Evolutionary conservation across 495 filamentous ascomycete genomes (phyloP), one percentile per base, ranked within the genome.

Genomic region (Penicillium parvum): DNA sequence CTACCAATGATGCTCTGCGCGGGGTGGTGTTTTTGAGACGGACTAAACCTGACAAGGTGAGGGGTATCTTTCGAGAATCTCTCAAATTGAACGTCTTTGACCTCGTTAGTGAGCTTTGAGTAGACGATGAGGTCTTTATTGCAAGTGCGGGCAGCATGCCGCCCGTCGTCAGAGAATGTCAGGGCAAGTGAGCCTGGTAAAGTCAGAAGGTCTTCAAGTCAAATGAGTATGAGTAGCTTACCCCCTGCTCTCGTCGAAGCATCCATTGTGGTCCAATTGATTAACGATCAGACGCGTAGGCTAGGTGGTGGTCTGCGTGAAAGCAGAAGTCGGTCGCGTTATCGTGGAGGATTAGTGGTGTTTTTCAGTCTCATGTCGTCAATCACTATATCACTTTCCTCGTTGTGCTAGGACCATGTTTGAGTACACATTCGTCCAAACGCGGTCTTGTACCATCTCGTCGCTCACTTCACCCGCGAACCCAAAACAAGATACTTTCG

Each of bases 51-150:
- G 7, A 73, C 23, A 21, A 57, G 59, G 41, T 61, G 71, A 11
- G 56, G 37, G 1, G 30, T 34, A 21, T 37, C 63, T 18, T 69
- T 66, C 45, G 65, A 66, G 23, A 59, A 37, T 37, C 55, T 65
- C 44, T 61, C 49, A 14, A 63, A 43, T 15, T 70, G 60, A 14
- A 65, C 47, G 29, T 68, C 58, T 44, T 59, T 55, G 42, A 57
- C 55, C 6, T 64, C 60, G 11, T 66, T 49, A 34, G 57, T 47
- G 21, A 55, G 49, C 33, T 63, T 54, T 10, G 66, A 61, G 29
- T 69, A 66, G 10, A 71, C 39, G 15, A 65, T 26, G n/a, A 72
- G 43, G 15, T 66, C 64, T 40, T 66, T 73, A 2, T 55, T 62
- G 37, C 47, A 57, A 5, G 65, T 10, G 11, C 64, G 68, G 16